These are phyloP conservation scores for Linderina pennispora DNA, from an alignment of 192 early-diverging fungal species.

Conservation along the genomic window DNA sequence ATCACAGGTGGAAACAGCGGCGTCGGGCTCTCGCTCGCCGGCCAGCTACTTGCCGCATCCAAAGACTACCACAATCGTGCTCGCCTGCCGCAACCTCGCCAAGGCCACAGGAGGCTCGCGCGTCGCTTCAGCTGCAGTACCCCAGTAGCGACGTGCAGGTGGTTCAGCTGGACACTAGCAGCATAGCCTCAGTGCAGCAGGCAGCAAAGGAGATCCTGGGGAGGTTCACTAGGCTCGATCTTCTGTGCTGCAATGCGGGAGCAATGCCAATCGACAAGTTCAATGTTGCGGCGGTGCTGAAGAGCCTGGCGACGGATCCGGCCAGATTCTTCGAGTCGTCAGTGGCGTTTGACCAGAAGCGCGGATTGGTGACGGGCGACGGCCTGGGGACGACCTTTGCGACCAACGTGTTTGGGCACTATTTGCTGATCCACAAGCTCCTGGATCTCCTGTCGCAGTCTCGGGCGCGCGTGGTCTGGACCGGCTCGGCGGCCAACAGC, in stretches of 20 bases:
- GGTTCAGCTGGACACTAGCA: conserved; percentile 42
- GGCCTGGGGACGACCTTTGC: conserved; percentile 42
- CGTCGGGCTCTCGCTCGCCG: conserved; percentile 30
- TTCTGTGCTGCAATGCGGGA: conserved; percentile 47
- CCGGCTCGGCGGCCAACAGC: conserved; percentile 29
- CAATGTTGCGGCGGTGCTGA: conserved; percentile 4
- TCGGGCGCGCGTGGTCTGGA: conserved; percentile 37
- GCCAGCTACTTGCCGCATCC: conserved; percentile 1
- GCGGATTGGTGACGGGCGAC: conserved; percentile 21
- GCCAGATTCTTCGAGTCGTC: conserved; percentile 38
- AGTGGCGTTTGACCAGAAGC: conserved; percentile 27
- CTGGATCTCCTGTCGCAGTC: background rate
- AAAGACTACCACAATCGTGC: conserved; percentile 8
- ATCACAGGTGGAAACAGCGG: conserved; percentile 45
- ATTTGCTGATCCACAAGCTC: conserved; percentile 32
- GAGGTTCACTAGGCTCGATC: conserved; percentile 6
- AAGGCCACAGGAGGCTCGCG: conserved; percentile 14
- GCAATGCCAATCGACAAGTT: conserved; percentile 37
- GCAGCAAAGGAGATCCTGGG: conserved; percentile 7
- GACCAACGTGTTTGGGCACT: conserved; percentile 49
- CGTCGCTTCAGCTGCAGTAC: conserved; percentile 3
- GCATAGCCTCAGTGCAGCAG: conserved; percentile 16
- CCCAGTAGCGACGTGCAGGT: conserved; percentile 9
- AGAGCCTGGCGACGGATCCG: conserved; percentile 29
- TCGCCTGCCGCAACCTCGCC: conserved; percentile 38